These are phyloP conservation scores for Cyberlindnera mississippiensis DNA, from an alignment of 805 yeast genomes.

Conservation along the genomic window DNA sequence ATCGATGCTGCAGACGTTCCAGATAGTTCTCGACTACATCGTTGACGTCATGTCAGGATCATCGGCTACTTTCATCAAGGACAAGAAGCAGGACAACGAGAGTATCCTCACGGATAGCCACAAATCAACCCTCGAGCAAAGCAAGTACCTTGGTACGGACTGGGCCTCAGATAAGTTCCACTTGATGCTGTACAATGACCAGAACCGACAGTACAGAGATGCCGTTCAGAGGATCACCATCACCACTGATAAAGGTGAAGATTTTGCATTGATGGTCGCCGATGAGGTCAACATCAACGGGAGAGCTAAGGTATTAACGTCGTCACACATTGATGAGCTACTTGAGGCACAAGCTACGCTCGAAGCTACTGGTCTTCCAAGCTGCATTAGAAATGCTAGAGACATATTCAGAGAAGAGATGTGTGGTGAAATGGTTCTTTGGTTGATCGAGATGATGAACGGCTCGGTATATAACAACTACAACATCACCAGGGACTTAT, in stretches of 20 bases:
- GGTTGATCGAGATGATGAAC: constrained; percentile 58
- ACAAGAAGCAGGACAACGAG: constrained; percentile 24
- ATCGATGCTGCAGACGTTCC: constrained; percentile 40
- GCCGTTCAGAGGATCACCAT: constrained; percentile 61
- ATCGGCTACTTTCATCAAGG: constrained; percentile 24
- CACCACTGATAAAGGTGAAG: constrained; percentile 59
- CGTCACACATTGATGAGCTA: constrained; percentile 47
- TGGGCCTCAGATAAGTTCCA: constrained; percentile 44
- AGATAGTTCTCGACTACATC: constrained; percentile 51
- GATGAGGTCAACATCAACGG: constrained; percentile 60
- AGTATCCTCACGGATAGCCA: constrained; percentile 31
- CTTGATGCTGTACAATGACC: constrained; percentile 73
- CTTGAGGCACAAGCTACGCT: constrained; percentile 51
- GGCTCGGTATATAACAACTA: constrained; percentile 51
- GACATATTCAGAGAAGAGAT: constrained; percentile 78
- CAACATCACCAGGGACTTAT: constrained; percentile 40
- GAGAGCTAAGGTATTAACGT: constrained; percentile 61
- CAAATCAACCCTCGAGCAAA: constrained; percentile 32
- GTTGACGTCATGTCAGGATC: constrained; percentile 54
- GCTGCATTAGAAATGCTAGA: constrained; percentile 60
- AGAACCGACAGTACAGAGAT: constrained; percentile 68
- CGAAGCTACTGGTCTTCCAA: constrained; percentile 59
- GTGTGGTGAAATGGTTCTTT: constrained; percentile 65
- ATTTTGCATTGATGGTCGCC: constrained; percentile 72
- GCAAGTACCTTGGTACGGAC: constrained; percentile 42